Evolutionary conservation across 208 protist species (phyloP).

Genomic region (Crithidia mellificae): DNA sequence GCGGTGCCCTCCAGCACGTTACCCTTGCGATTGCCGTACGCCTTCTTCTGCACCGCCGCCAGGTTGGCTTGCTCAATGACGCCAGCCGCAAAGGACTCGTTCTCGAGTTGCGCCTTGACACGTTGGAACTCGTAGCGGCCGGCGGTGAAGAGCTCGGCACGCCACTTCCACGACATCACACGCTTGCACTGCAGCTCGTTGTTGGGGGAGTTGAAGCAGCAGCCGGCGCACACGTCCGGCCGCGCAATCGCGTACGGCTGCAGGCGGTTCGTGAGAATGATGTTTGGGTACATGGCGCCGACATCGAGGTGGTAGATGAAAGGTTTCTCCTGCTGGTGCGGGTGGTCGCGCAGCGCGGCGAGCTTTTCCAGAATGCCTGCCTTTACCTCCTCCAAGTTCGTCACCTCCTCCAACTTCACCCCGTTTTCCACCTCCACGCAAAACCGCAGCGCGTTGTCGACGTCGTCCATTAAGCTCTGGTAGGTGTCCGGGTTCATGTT

Average conservation of each 20-base stretch:
- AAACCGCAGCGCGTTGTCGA: conserved; percentile 94
- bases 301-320: conserved; percentile 99
- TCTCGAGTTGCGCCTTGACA: conserved; percentile 96
- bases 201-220: conserved; percentile 97
- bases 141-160: conserved; percentile 97
- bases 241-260: conserved; percentile 97
- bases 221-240: conserved; percentile 96
- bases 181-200: conserved; percentile 96
- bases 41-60: conserved; percentile 89
- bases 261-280: conserved; percentile 99
- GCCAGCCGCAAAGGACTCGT: conserved; percentile 89
- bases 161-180: conserved; percentile 98
- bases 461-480: conserved; percentile 92
- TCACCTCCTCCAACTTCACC: conserved; percentile 88
- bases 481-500: conserved; percentile 91
- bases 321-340: conserved; percentile 84
- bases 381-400: conserved; percentile 93
- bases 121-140: conserved; percentile 93
- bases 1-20: conserved; percentile 90
- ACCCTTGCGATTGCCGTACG: conserved; percentile 89
- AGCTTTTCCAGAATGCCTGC: conserved; percentile 80
- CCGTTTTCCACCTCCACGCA: conserved; percentile 89
- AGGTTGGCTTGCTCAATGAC: conserved; percentile 86
- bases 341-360: conserved; percentile 81
- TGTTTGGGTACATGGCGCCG: conserved; percentile 99